These are phyloP conservation scores for Limtongia smithiae DNA, from an alignment of 805 yeast genomes.

Conservation along the genomic window DNA sequence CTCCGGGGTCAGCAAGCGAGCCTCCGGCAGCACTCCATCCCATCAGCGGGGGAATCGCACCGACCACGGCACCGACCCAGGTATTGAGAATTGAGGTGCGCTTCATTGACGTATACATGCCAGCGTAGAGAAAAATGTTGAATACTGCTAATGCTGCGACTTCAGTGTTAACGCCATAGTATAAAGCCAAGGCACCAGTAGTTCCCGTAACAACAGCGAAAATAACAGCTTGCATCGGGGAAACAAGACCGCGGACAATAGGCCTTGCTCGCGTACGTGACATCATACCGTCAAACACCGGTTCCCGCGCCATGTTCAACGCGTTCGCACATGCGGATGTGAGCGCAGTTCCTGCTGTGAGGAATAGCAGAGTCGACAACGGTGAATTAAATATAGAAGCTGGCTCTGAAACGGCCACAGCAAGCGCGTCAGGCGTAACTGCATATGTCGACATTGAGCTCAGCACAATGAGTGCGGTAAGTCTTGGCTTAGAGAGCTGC, in stretches of 20 bases:
- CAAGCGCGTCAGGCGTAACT: slow-evolving; percentile 69
- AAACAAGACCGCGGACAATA: slow-evolving; percentile 75
- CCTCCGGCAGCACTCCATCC: slow-evolving; percentile 96
- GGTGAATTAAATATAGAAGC: slow-evolving; percentile 2
- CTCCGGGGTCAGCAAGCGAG: slow-evolving; percentile 57
- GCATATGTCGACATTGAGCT: slow-evolving; percentile 95
- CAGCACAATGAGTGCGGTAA: slow-evolving; percentile 81
- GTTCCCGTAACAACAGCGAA: slow-evolving; percentile 77
- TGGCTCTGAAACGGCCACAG: slow-evolving; percentile 4
- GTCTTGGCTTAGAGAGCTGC: slow-evolving; percentile 83
- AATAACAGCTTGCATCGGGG: slow-evolving; percentile 69
- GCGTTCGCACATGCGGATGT: slow-evolving; percentile 95
- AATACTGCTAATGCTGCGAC: slow-evolving; percentile 78
- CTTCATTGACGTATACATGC: slow-evolving; percentile 88
- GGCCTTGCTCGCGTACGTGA: slow-evolving; percentile 84
- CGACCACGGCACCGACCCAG: slow-evolving; percentile 99
- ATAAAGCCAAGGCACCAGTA: slow-evolving; percentile 64
- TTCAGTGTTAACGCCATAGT: slow-evolving; percentile 76
- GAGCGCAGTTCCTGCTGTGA: slow-evolving; percentile 81
- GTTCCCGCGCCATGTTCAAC: slow-evolving; percentile 95
- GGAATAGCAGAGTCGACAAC: slow-evolving; percentile 55
- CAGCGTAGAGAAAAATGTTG: slow-evolving; percentile 79
- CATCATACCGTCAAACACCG: slow-evolving; percentile 83
- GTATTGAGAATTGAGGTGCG: slow-evolving; percentile 82
- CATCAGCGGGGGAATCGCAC: slow-evolving; percentile 98